phyloP scores from a whole-genome alignment of 306 rosid genomes.

The Comarum palustre region DNA sequence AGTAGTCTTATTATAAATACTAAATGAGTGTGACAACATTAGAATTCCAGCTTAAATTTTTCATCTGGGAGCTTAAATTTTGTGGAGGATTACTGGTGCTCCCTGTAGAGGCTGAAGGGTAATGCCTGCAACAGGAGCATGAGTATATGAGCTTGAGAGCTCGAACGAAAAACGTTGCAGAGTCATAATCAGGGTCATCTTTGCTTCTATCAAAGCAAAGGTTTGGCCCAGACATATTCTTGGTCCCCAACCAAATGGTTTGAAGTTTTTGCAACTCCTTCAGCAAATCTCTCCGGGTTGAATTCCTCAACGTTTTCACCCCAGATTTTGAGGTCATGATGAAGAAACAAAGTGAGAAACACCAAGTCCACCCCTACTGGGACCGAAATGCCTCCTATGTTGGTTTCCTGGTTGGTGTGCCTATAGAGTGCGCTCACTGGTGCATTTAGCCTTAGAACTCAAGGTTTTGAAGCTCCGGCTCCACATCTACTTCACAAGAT shows the following conservation, averaged over 20 bases:
- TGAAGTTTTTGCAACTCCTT: slow-evolving; percentile 39
- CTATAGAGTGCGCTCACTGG: too few species aligned
- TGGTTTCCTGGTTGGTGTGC: not conserved
- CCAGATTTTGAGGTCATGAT: slow-evolving; percentile 38
- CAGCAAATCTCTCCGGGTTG: slow-evolving; percentile 44
- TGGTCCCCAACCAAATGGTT: slow-evolving; percentile 53
- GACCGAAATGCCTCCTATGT: slow-evolving; percentile 30
- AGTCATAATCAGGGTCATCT: slow-evolving; percentile 41
- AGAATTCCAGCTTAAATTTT: not conserved
- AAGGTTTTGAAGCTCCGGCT: slow-evolving; percentile 28
- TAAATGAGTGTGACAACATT: not conserved
- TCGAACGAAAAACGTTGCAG: slow-evolving; percentile 46
- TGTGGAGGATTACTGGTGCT: slow-evolving; percentile 36
- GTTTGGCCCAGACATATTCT: slow-evolving; percentile 47
- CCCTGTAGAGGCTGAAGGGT: slow-evolving; percentile 43
- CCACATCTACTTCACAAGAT: slow-evolving; percentile 40
- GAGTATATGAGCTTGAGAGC: slow-evolving; percentile 49
- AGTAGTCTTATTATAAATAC: not conserved
- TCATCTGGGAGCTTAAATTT: slow-evolving; percentile 4
- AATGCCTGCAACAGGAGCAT: slow-evolving; percentile 32
- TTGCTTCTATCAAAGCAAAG: slow-evolving; percentile 46
- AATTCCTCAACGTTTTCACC: slow-evolving; percentile 35
- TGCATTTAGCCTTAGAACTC: too few species aligned
- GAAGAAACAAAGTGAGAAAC: slow-evolving; percentile 27
- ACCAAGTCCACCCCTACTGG: slow-evolving; percentile 36